These are phyloP conservation scores for Meyerozyma carpophila DNA, from an alignment of 1,139 yeast species.

Conservation along the genomic window DNA sequence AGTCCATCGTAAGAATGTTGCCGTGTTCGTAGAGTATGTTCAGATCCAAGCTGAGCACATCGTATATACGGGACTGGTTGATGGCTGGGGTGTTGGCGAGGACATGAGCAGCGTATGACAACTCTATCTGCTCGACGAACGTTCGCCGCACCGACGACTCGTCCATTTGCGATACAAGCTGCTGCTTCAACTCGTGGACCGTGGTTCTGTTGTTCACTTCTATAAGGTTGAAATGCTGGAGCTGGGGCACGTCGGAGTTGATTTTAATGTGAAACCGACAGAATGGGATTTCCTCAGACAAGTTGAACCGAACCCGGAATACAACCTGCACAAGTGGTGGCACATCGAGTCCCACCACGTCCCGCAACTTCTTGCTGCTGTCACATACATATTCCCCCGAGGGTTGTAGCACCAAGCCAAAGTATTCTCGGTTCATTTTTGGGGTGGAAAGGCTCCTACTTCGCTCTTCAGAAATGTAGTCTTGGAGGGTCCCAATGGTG, in stretches of 20 bases:
- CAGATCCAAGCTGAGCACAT: constrained; percentile 11
- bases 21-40: constrained; percentile 6
- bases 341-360: background rate
- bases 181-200: constrained; percentile 17
- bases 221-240: constrained; percentile 20
- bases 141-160: constrained; percentile 21
- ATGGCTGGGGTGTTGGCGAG: background rate
- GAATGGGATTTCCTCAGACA: background rate
- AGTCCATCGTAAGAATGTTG: constrained; percentile 8
- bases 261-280: constrained; percentile 12
- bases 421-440: background rate
- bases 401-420: background rate
- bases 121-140: constrained; percentile 22
- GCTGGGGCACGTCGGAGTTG: constrained; percentile 12
- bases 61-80: constrained; percentile 1
- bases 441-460: background rate
- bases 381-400: background rate
- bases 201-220: constrained; percentile 20
- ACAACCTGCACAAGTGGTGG: constrained; percentile 9
- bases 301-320: constrained; percentile 6
- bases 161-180: constrained; percentile 20
- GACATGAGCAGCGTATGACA: constrained; percentile 8
- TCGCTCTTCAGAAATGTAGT: constrained; percentile 14
- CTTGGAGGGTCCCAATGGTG: constrained; percentile 18
- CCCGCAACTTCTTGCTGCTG: constrained; percentile 6